A percentile compares a stretch with the other conserved stretches of the same genome.
Evolutionary conservation across 2,329 filamentous ascomycete genomes (phyloP).

Genomic region (Lithohypha guttulata): DNA sequence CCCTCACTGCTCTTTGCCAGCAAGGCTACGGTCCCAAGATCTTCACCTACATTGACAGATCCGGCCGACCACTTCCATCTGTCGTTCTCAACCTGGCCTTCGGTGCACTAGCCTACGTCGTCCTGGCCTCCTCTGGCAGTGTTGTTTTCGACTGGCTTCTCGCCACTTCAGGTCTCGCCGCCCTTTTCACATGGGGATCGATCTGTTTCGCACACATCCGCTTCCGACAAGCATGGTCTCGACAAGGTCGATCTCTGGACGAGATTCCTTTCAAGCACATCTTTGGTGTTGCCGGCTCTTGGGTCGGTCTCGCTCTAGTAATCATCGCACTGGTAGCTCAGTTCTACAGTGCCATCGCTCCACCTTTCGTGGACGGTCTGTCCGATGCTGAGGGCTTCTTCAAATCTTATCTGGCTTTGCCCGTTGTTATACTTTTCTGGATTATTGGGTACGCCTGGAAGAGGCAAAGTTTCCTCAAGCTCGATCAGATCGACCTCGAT

Average conservation of each 20-base stretch:
- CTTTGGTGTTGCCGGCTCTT: constrained; percentile 68
- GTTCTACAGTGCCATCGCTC: constrained; percentile 78
- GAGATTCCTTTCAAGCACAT: constrained; percentile 76
- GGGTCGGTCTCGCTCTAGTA: constrained; percentile 67
- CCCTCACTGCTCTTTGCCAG: constrained; percentile 42
- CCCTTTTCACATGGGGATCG: constrained; percentile 55
- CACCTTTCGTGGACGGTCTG: constrained; percentile 42
- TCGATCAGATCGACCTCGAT: constrained; percentile 56
- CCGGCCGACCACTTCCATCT: constrained; percentile 34
- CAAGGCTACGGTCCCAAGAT: constrained; percentile 35
- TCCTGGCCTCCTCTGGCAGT: constrained; percentile 40
- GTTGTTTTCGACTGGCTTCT: constrained; percentile 54
- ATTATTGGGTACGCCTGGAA: constrained; percentile 53
- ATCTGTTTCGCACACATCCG: constrained; percentile 69
- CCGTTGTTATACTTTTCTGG: constrained; percentile 48
- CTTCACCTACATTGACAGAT: constrained; percentile 35
- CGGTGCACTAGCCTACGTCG: constrained; percentile 37
- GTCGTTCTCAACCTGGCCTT: constrained; percentile 30
- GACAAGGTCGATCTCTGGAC: constrained; percentile 56
- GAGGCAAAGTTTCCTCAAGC: constrained; percentile 47
- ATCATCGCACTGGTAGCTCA: constrained; percentile 65
- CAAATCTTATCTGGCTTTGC: constrained; percentile 45
- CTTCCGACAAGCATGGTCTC: constrained; percentile 70
- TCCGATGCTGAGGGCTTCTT: constrained; percentile 59
- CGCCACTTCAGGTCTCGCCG: constrained; percentile 51